Evolutionary conservation across 2,329 filamentous ascomycete species (phyloP).

Genomic region (Aspergillus puulaauensis): DNA sequence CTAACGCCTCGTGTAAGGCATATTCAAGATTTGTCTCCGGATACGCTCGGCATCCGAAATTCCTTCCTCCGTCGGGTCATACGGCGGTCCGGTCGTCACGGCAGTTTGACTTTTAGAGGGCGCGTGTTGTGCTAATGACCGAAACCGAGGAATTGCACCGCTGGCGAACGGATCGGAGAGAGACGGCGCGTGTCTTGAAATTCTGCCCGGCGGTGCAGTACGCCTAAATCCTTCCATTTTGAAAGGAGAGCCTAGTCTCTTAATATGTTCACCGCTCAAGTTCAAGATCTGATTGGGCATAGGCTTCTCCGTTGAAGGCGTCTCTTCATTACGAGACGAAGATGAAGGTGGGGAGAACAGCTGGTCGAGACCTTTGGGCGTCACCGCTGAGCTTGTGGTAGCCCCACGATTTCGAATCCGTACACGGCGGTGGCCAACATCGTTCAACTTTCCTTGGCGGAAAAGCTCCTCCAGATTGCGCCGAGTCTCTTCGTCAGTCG

Average conservation of each 20-base stretch:
- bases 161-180: slow-evolving; percentile 46
- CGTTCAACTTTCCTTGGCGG: slow-evolving; percentile 38
- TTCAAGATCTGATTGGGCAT: slow-evolving; percentile 30
- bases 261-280: slow-evolving; percentile 40
- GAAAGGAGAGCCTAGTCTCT: slow-evolving; percentile 50
- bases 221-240: slow-evolving; percentile 39
- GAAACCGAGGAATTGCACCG: slow-evolving; percentile 21
- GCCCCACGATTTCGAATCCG: slow-evolving; percentile 63
- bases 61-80: slow-evolving; percentile 34
- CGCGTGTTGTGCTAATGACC: slow-evolving; percentile 16
- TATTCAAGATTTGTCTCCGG: slow-evolving; percentile 39
- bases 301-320: slow-evolving; percentile 21
- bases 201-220: slow-evolving; percentile 29
- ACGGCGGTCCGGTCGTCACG: slow-evolving; percentile 20
- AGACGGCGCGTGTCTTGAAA: slow-evolving; percentile 42
- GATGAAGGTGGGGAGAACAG: slow-evolving; percentile 54
- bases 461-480: slow-evolving; percentile 53
- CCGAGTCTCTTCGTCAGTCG: slow-evolving; percentile 59
- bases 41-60: slow-evolving; percentile 41
- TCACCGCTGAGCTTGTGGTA: slow-evolving; percentile 56
- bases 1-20: slow-evolving; percentile 32
- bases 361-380: slow-evolving; percentile 52
- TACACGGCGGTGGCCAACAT: slow-evolving; percentile 56
- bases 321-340: slow-evolving; percentile 26
- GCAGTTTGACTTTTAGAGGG: slow-evolving; percentile 16